Base-by-base conservation (phyloP, 2,329 filamentous ascomycete genomes). In the Hyphodiscus sp. region DNA sequence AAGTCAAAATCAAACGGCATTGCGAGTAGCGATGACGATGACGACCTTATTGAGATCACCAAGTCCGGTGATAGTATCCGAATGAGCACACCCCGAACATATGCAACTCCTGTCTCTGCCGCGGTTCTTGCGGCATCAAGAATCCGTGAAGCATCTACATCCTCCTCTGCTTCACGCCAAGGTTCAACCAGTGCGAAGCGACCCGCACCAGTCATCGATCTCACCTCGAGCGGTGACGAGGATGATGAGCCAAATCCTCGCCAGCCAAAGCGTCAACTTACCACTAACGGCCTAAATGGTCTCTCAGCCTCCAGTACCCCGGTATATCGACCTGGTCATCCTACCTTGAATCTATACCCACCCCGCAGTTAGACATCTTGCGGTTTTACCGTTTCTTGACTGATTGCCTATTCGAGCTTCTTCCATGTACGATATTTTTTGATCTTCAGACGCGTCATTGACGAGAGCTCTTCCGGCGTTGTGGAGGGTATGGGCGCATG, bases 221-320 rank as follows among this genome's bases (percentile, higher is more conserved):
- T 81, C 42, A 80, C 77, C 3, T 70, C 72, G 15, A 79, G 75
- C 60, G 76, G 76, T 47, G 76, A 78, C 51, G 75, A 80, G 50
- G 75, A 79, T 43, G 73, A 75, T 41, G 70, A 70, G 10, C 74
- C 67, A 9, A 46, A 64, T n/a, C 56, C 59, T 38, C 63, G 65
- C 52, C 52, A 63, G 26, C 60, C 65, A 7, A 72, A 72, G 56
- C 59, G 67, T 42, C 67, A 65, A 41, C 52, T 57, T 13, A 53
- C 51, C 2, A 58, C 50, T 20, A 43, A 19, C 2, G 57, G 57
- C 46, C n/a, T 23, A 2, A 45, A 19, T 7, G 42, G 18, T 13
- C 18, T 20, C 15, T 11, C 18, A 5, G 18, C 42, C 4, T 20
- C 42, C 3, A 20, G 18, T 45, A 45, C 42, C 19, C 18, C 42